Evolutionary conservation across 2,329 filamentous ascomycete genomes (phyloP).

Genomic region (Colletotrichum coccodes): DNA sequence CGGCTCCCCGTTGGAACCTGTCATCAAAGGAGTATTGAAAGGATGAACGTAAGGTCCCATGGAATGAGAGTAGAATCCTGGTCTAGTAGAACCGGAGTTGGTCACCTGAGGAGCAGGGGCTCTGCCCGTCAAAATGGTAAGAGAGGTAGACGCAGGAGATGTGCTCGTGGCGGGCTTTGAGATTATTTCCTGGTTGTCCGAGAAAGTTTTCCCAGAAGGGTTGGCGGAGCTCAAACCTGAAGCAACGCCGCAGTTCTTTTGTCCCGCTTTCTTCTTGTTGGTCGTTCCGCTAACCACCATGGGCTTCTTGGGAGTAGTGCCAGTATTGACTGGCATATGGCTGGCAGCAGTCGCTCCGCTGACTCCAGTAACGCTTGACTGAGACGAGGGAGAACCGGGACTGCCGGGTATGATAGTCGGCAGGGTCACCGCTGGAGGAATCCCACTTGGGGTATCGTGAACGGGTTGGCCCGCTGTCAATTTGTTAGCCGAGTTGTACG

Average conservation of each 20-base stretch:
- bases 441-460: slow-evolving; percentile 9
- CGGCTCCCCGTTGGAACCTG: background rate
- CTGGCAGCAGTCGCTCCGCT: background rate
- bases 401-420: background rate
- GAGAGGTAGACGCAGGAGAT: no score
- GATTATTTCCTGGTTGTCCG: background rate
- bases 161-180: no score
- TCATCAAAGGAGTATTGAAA: background rate
- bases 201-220: background rate
- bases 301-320: background rate
- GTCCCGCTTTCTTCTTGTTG: background rate
- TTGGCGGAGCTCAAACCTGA: background rate
- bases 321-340: background rate
- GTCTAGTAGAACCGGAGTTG: background rate
- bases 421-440: background rate
- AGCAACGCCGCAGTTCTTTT: background rate
- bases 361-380: background rate
- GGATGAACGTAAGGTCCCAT: background rate
- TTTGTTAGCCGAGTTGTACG: background rate
- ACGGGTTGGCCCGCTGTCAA: slow-evolving; percentile 2
- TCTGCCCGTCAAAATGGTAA: background rate
- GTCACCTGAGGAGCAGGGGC: background rate
- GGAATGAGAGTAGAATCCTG: background rate
- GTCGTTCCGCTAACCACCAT: slow-evolving; percentile 7
- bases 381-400: background rate